Evolutionary conservation across 176 grass and related monocot species (phyloP), one percentile per base, ranked within the genome.

Genomic region (Hyparrhenia diplandra): DNA sequence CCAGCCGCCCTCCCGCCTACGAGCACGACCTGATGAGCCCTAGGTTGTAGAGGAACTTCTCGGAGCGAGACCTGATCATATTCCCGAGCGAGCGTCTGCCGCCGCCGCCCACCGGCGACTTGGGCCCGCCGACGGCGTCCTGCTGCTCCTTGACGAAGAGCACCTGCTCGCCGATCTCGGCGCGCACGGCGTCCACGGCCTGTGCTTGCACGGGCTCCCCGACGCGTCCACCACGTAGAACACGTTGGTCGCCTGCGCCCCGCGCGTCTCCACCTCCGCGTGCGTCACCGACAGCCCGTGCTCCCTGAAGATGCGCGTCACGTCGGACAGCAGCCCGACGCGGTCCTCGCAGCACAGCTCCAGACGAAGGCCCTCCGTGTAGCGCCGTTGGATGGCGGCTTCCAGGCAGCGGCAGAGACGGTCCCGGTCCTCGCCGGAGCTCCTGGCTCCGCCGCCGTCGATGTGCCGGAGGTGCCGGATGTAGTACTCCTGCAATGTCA

Each of bases 161-260:
- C 16, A 86, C 23, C 39, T 84, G 77, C 41, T 93, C 82, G 39
- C 96, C 96, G 51, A 99, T 99, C 69, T 84, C 76, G 4, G 77
- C 66, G 68, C 96, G 60, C 25, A 95, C 90, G 25, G 92, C 90
- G 42, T 94, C 92, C 1, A 98, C 86, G 70, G 81, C 88, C 25
- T 85, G 88, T 16, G 40, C 88, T 69, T 82, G 55, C 51, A 93
- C 92, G 27, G 90, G 86, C 51, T 87, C 43, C 42, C 92, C 69
- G 92, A 95, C 76, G 92, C 67, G 82, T 89, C 92, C 75, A 90
- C 88, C 31, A 99, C 96, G 81, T 95, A 93, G 82, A 99, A 99
- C 35, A 88, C 76, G 85, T 95, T 91, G 27, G 80, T 58, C 11
- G 96, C 96, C 51, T 54, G 86, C 35, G 80, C 64, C 0, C 82